A percentile compares a stretch with the other conserved stretches of the same genome.
Conservation (phyloP, 2,329 filamentous ascomycete species). For the Tolypocladium tropicale region DNA sequence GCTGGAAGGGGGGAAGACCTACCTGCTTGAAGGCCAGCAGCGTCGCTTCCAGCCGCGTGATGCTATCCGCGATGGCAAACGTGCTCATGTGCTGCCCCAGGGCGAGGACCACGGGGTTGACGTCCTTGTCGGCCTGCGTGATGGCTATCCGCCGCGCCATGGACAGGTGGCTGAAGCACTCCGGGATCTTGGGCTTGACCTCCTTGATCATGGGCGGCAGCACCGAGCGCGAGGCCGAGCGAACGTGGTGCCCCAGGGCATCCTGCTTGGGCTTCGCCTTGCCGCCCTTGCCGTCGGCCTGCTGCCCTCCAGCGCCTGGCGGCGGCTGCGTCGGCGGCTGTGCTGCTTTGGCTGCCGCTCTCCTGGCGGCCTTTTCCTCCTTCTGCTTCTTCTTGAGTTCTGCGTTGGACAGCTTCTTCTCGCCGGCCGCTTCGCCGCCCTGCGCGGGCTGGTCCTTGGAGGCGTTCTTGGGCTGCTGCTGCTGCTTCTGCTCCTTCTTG, state of each 20-base stretch:
- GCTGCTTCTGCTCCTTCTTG: constrained; percentile 12
- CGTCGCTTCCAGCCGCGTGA: constrained; percentile 77
- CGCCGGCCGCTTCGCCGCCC: constrained; percentile 14
- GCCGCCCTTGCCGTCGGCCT: constrained; percentile 33
- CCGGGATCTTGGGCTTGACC: constrained; percentile 52
- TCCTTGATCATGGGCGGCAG: constrained; percentile 32
- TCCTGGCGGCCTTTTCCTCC: constrained; percentile 80
- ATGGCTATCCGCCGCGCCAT: constrained; percentile 48
- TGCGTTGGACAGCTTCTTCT: constrained; percentile 57
- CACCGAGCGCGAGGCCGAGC: constrained; percentile 19
- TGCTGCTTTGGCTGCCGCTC: constrained; percentile 59
- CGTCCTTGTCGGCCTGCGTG: constrained; percentile 57
- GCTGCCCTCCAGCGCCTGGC: constrained; percentile 24
- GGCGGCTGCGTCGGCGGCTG: constrained; percentile 34
- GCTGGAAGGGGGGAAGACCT: neutral
- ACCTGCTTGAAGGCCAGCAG: constrained; percentile 84
- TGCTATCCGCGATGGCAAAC: constrained; percentile 83
- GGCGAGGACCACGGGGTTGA: constrained; percentile 76
- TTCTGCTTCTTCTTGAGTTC: constrained; percentile 84
- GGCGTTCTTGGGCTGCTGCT: constrained; percentile 11
- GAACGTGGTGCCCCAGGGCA: constrained; percentile 22
- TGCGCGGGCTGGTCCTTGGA: constrained; percentile 10
- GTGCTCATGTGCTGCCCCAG: constrained; percentile 84
- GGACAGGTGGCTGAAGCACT: constrained; percentile 73
- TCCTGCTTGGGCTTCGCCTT: constrained; percentile 39